Conservation (phyloP, 2,329 filamentous ascomycete species). For the Rugonectria rugulosa region DNA sequence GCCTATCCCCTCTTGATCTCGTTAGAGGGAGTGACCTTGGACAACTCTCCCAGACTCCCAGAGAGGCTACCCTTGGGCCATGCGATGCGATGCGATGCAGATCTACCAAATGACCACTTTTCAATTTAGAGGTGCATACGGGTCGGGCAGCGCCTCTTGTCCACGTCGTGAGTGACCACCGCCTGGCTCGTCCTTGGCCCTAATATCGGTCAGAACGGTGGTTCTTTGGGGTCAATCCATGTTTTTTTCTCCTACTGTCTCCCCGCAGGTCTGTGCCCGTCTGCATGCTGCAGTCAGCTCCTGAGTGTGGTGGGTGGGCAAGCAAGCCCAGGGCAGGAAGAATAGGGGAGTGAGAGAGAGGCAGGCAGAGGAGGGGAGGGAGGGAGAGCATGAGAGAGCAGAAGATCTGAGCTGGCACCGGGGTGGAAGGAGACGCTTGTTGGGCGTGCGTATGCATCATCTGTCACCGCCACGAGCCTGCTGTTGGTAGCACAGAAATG, state of each 20-base stretch:
- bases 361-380: too few relatives aligned
- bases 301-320: neutral
- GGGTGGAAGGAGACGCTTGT: neutral
- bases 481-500: neutral
- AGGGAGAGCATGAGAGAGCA: neutral
- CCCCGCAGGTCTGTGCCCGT: slow-evolving; percentile 24
- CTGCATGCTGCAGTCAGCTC: slow-evolving; percentile 21
- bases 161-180: neutral
- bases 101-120: neutral
- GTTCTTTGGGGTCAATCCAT: slow-evolving; percentile 18
- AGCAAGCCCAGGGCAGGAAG: too few relatives aligned
- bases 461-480: neutral
- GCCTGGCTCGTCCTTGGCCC: slow-evolving; percentile 15
- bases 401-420: neutral
- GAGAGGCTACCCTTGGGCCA: neutral
- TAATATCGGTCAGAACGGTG: slow-evolving; percentile 17
- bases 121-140: slow-evolving; percentile 8
- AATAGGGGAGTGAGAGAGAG: too few relatives aligned
- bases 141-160: neutral
- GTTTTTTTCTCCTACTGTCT: slow-evolving; percentile 2
- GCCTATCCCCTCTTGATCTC: neutral
- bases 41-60: neutral
- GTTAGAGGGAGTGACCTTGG: neutral
- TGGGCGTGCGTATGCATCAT: neutral
- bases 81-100: neutral